Conservation (phyloP, 2,329 filamentous ascomycete species). For the Sclerotinia nivalis region DNA sequence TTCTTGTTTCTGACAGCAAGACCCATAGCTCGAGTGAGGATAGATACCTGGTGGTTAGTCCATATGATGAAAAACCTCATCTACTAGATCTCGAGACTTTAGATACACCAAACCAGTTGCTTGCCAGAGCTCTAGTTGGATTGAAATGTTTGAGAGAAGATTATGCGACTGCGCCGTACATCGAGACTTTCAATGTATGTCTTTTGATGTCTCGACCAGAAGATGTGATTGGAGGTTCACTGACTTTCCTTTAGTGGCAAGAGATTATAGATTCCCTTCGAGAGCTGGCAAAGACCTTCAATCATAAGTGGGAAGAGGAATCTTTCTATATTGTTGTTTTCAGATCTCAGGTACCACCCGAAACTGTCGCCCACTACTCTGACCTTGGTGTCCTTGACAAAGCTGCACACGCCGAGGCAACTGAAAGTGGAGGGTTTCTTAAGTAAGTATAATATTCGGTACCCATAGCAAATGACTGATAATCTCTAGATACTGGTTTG, state of each 20-base stretch:
- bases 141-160: conserved; percentile 64
- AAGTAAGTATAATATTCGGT: conserved; percentile 53
- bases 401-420: conserved; percentile 77
- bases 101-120: conserved; percentile 63
- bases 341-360: conserved; percentile 68
- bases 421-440: conserved; percentile 74
- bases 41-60: conserved; percentile 64
- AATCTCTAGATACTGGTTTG: conserved; percentile 77
- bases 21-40: conserved; percentile 21
- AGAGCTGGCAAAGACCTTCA: conserved; percentile 50
- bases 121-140: conserved; percentile 69
- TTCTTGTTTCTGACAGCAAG: background rate
- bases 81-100: conserved; percentile 71
- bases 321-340: conserved; percentile 86
- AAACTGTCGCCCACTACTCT: conserved; percentile 58
- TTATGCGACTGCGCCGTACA: conserved; percentile 76
- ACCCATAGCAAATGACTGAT: conserved; percentile 20
- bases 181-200: conserved; percentile 66
- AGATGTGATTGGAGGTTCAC: background rate
- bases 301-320: conserved; percentile 58
- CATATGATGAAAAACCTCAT: conserved; percentile 70
- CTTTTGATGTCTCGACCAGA: background rate
- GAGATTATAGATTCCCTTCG: conserved; percentile 61
- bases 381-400: conserved; percentile 74
- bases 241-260: conserved; percentile 49